These are phyloP conservation scores for Bocquillonia castaneifolia DNA, from an alignment of 441 rosid species.

Conservation along the genomic window DNA sequence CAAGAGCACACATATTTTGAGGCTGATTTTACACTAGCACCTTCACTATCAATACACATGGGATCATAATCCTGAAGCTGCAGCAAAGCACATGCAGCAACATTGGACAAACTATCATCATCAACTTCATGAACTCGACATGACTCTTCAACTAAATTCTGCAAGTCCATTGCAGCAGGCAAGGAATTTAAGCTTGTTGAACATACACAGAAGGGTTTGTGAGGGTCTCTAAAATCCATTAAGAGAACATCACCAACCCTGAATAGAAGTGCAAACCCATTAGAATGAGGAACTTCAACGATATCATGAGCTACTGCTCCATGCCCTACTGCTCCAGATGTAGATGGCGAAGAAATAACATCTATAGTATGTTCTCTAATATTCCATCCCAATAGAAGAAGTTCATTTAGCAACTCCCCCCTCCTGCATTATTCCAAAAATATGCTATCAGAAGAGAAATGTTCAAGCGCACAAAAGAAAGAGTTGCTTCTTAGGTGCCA, in stretches of 20 bases:
- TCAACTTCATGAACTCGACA: constrained; percentile 74
- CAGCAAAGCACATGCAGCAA: constrained; percentile 93
- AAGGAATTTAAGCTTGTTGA: constrained; percentile 64
- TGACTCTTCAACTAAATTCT: constrained; percentile 67
- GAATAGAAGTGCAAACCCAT: constrained; percentile 84
- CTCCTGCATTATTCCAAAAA: constrained; percentile 53
- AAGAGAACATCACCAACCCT: constrained; percentile 91
- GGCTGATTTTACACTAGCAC: constrained; percentile 41
- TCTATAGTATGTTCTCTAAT: constrained; percentile 45
- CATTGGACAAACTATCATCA: constrained; percentile 90
- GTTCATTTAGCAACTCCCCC: constrained; percentile 58
- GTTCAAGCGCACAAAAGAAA: constrained; percentile 19
- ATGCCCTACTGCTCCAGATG: constrained; percentile 78
- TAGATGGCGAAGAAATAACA: constrained; percentile 50
- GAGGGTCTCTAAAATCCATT: constrained; percentile 92
- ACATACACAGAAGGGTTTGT: constrained; percentile 59
- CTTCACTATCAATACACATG: constrained; percentile 85
- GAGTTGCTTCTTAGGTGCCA: constrained; percentile 22
- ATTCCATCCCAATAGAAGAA: constrained; percentile 71
- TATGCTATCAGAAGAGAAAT: constrained; percentile 22
- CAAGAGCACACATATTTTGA: constrained; percentile 73
- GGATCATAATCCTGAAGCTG: constrained; percentile 94
- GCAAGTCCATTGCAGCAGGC: constrained; percentile 61
- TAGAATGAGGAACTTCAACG: constrained; percentile 79
- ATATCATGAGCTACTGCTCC: constrained; percentile 77